Evolutionary conservation across 1,284 basidiomycete genomes (phyloP).

Genomic region (Tylopilus orsonianus): DNA sequence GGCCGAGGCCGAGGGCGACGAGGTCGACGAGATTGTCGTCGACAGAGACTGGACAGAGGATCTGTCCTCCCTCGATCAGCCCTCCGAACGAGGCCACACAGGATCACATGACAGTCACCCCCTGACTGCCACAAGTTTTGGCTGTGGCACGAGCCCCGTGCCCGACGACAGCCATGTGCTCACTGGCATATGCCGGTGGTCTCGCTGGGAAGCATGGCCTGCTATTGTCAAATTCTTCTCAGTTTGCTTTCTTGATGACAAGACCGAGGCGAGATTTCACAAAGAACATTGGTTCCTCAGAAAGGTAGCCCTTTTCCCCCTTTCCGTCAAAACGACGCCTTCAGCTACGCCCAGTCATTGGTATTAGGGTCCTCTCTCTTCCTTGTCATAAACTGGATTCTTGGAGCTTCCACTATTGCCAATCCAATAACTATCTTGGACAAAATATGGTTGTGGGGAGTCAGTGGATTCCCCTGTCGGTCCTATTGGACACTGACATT

Average conservation of each 20-base stretch:
- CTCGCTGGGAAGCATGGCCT: constrained; percentile 45
- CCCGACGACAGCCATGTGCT: constrained; percentile 34
- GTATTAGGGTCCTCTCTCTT: constrained; percentile 67
- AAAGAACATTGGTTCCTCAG: constrained; percentile 53
- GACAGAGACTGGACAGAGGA: constrained; percentile 67
- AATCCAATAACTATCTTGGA: constrained; percentile 48
- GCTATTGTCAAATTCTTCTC: constrained; percentile 50
- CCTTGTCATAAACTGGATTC: constrained; percentile 69
- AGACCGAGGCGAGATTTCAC: constrained; percentile 57
- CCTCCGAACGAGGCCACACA: constrained; percentile 49
- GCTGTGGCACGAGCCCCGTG: constrained; percentile 32
- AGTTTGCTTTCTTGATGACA: constrained; percentile 55
- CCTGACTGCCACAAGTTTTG: constrained; percentile 36
- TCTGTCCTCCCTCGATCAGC: constrained; percentile 48
- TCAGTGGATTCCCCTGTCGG: constrained; percentile 31
- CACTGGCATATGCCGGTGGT: constrained; percentile 27
- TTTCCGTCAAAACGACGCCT: neutral
- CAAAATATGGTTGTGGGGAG: constrained; percentile 63
- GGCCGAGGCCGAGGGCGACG: constrained; percentile 33
- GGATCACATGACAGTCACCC: constrained; percentile 44
- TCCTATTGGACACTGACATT: constrained; percentile 37
- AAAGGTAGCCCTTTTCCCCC: constrained; percentile 35
- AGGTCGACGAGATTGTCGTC: constrained; percentile 70
- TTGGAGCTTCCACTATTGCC: constrained; percentile 54
- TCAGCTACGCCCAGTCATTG: constrained; percentile 39